These are phyloP conservation scores for Fusarium albosuccineum DNA, from an alignment of 2,329 filamentous ascomycete species.

Conservation along the genomic window DNA sequence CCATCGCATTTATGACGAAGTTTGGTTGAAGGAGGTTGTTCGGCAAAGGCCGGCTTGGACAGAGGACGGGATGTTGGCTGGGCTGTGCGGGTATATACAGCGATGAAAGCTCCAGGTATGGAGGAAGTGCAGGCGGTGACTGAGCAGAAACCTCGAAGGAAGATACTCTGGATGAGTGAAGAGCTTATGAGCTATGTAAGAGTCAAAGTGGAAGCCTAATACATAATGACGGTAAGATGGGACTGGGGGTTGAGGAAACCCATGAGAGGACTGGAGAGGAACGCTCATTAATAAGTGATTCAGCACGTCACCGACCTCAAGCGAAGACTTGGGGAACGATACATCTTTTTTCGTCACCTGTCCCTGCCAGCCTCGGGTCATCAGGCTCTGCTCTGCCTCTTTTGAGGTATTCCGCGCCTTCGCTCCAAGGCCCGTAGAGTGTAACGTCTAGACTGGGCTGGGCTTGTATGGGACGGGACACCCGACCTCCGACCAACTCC, in stretches of 20 bases:
- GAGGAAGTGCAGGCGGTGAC: background rate
- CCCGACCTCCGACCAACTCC: background rate
- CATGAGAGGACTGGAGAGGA: background rate
- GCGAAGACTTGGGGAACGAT: no score
- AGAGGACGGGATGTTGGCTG: background rate
- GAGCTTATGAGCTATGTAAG: no score
- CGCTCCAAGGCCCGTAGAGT: background rate
- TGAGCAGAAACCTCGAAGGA: conserved; percentile 4
- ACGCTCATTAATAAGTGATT: no score
- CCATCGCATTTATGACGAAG: no score
- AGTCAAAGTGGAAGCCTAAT: no score
- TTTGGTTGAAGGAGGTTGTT: no score
- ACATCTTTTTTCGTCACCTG: background rate
- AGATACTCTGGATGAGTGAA: conserved; percentile 8
- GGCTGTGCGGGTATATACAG: conserved; percentile 2
- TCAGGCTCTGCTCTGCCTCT: background rate
- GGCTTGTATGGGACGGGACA: background rate
- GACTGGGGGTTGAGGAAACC: background rate
- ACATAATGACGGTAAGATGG: background rate
- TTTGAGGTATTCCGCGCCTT: background rate
- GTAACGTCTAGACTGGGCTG: conserved; percentile 1
- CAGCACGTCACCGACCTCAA: no score
- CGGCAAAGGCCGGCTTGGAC: conserved; percentile 3
- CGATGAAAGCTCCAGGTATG: conserved; percentile 10
- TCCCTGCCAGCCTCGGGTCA: background rate